Evolutionary conservation across 1,284 basidiomycete genomes (phyloP), one percentile per base, ranked within the genome.

Genomic region (Volvariella volvacea): DNA sequence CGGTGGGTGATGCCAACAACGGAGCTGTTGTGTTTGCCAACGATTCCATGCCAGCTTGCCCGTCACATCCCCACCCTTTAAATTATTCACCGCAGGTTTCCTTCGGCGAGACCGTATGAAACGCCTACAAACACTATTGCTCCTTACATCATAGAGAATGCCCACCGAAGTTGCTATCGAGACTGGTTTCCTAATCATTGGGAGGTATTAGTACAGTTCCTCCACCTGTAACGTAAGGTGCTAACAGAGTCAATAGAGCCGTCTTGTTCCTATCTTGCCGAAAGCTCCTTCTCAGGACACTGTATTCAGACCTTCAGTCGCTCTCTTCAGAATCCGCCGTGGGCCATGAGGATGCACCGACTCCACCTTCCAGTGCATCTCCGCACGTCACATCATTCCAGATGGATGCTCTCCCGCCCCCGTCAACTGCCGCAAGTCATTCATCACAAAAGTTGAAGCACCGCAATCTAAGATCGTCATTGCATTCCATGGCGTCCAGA

Each of bases 281-380:
- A 41, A 66, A 69, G 47, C 79, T 74, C 48, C 64, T 84, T 30
- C 61, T 78, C 2, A 65, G 64, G 30, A 70, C 66, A 39, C 63
- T 83, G 0, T 83, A 80, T 57, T 69, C 74, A 41, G 75, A 83
- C 55, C 62, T 86, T 3, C 73, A 70, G 36, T 56, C 60, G 63
- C 41, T 72, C 50, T 54, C 64, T 31, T 50, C 60, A 25, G 52
- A 59, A 15, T 49, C 57, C 3, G 48, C 49, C 2, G 47, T 48
- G 16, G 54, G 52, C 17, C 40, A 49, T 28, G 25, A 28, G 25
- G 25, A 28, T 28, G 25, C 12, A 6, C 12, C 25, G 25, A 37
- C 42, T 49, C 38, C 48, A 48, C 22, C 32, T 43, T 31, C 17
- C 36, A 34, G 54, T n/a, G 45, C 50, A 34, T 48, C 49, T 43